These are phyloP conservation scores for Russula sp. DNA, from an alignment of 768 basidiomycete genomes.

Conservation along the genomic window DNA sequence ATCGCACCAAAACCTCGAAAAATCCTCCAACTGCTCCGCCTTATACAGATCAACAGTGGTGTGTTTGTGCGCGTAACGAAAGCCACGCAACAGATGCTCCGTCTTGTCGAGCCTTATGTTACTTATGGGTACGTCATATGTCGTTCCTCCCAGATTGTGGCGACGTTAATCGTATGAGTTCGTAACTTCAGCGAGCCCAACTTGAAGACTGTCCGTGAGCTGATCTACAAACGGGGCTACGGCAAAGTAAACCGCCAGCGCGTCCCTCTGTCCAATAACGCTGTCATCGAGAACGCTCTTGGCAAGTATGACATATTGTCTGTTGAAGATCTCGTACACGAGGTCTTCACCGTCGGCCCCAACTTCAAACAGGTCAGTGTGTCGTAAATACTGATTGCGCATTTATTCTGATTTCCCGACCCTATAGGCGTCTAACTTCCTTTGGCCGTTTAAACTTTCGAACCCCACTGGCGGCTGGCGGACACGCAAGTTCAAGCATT, in stretches of 20 bases:
- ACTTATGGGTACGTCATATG: constrained; percentile 81
- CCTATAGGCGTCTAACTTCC: constrained; percentile 76
- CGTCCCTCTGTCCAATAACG: constrained; percentile 91
- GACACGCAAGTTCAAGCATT: constrained; percentile 96
- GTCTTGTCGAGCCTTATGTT: constrained; percentile 94
- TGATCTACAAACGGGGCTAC: constrained; percentile 99
- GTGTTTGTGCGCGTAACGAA: constrained; percentile 96
- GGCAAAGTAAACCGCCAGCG: constrained; percentile 98
- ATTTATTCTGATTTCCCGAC: background rate
- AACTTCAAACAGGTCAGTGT: constrained; percentile 93
- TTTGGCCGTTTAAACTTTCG: constrained; percentile 99
- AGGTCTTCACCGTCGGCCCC: constrained; percentile 91
- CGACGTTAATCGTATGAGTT: background rate
- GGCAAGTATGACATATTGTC: constrained; percentile 95
- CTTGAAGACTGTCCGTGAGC: constrained; percentile 91
- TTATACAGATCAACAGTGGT: constrained; percentile 99
- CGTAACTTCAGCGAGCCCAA: constrained; percentile 70
- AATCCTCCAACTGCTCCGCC: constrained; percentile 96
- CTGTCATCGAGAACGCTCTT: constrained; percentile 83
- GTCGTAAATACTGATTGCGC: background rate
- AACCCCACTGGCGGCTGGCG: constrained; percentile 99
- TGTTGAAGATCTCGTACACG: constrained; percentile 95
- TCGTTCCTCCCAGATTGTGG: constrained; percentile 13
- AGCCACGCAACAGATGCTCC: constrained; percentile 97
- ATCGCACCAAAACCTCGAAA: constrained; percentile 99